These are phyloP conservation scores for Theobroma grandiflorum DNA, from an alignment of 441 rosid species.

Conservation along the genomic window DNA sequence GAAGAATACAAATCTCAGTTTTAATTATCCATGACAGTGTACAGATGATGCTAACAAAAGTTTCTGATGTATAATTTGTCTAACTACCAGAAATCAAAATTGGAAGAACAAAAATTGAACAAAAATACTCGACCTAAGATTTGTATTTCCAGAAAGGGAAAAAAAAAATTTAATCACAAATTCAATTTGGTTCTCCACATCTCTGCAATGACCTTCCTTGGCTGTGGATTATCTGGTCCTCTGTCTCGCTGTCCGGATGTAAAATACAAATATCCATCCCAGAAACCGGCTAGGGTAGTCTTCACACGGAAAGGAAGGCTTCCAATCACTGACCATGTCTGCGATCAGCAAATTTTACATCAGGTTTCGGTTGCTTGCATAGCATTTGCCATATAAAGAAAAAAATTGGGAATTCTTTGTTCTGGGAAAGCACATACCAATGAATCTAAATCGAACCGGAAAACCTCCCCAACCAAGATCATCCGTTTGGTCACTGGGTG, in stretches of 20 bases:
- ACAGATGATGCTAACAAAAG: slow-evolving; percentile 1
- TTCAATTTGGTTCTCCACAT: slow-evolving; percentile 88
- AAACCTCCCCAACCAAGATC: slow-evolving; percentile 83
- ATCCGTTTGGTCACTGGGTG: slow-evolving; percentile 84
- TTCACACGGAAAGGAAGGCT: slow-evolving; percentile 83
- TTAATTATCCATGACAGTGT: background rate
- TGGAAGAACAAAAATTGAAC: background rate
- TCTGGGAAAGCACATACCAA: slow-evolving; percentile 46
- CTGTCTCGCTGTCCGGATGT: slow-evolving; percentile 94
- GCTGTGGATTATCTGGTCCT: slow-evolving; percentile 87
- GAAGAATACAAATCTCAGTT: background rate
- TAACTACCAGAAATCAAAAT: background rate
- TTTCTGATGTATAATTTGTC: background rate
- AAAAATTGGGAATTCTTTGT: background rate
- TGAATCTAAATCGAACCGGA: slow-evolving; percentile 68
- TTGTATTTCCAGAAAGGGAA: background rate
- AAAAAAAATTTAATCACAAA: slow-evolving; percentile 30
- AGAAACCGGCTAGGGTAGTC: slow-evolving; percentile 73
- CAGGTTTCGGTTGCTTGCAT: slow-evolving; percentile 9
- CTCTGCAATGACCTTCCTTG: slow-evolving; percentile 77
- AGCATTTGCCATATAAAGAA: background rate
- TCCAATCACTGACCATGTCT: slow-evolving; percentile 90
- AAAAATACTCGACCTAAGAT: background rate
- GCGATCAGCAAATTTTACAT: slow-evolving; percentile 28
- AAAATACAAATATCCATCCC: slow-evolving; percentile 87